These are phyloP conservation scores for Penicillium palitans DNA, from an alignment of 2,329 filamentous ascomycete genomes.

Conservation along the genomic window DNA sequence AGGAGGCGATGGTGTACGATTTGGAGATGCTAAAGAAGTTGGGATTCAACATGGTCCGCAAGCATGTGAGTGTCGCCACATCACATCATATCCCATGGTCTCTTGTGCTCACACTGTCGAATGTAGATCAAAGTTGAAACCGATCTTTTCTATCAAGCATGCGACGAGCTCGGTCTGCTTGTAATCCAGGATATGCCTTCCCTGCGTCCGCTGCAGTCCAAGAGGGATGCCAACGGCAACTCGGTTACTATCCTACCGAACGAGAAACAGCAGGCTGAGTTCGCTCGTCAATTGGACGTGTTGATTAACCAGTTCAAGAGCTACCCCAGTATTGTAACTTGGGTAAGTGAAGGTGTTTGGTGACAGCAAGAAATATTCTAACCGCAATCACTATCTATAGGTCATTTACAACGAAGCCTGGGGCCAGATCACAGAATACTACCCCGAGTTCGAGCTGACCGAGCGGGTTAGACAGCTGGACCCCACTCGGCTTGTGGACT, in stretches of 20 bases:
- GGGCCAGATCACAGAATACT: constrained; percentile 57
- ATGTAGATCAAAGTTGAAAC: constrained; percentile 65
- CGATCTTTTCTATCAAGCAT: constrained; percentile 67
- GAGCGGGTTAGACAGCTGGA: constrained; percentile 59
- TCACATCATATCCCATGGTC: neutral
- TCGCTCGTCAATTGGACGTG: constrained; percentile 62
- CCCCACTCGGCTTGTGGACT: constrained; percentile 63
- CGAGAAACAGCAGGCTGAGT: constrained; percentile 61
- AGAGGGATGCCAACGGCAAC: neutral
- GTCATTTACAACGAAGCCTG: constrained; percentile 73
- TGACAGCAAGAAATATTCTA: neutral
- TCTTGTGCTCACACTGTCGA: neutral
- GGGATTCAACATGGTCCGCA: constrained; percentile 70
- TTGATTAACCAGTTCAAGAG: constrained; percentile 64
- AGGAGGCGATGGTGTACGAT: constrained; percentile 68
- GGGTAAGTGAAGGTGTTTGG: constrained; percentile 47
- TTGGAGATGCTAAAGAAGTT: constrained; percentile 63
- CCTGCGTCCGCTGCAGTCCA: constrained; percentile 45
- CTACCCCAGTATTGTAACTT: constrained; percentile 65
- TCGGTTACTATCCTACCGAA: constrained; percentile 34
- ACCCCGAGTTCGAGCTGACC: constrained; percentile 60
- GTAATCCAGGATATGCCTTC: constrained; percentile 74
- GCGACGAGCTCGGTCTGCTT: constrained; percentile 64
- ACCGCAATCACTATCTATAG: constrained; percentile 29
- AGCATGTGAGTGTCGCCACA: constrained; percentile 56